These are phyloP conservation scores for Trichoderma guizhouense DNA, from an alignment of 2,329 filamentous ascomycete genomes.

Conservation along the genomic window DNA sequence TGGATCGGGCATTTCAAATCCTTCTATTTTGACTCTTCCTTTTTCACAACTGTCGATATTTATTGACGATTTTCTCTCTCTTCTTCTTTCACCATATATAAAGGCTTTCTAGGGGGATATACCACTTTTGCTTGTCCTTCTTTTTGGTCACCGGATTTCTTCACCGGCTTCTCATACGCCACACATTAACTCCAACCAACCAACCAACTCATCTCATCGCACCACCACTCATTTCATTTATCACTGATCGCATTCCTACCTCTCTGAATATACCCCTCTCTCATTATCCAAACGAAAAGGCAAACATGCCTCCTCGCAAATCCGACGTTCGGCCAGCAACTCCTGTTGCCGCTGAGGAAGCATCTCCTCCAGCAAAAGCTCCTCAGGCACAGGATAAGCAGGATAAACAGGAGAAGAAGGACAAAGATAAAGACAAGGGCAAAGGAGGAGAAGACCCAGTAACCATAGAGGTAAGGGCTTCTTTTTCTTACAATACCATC, in stretches of 20 bases:
- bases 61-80: neutral
- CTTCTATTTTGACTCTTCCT: neutral
- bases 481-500: neutral
- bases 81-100: neutral
- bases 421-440: constrained; percentile 33
- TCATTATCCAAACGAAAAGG: neutral
- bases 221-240: neutral
- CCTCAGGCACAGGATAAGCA: constrained; percentile 30
- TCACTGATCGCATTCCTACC: neutral
- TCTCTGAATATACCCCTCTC: neutral
- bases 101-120: neutral
- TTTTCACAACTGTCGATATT: neutral
- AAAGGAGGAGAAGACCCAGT: constrained; percentile 38
- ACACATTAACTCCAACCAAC: neutral
- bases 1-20: neutral
- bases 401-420: constrained; percentile 35
- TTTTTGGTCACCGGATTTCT: neutral
- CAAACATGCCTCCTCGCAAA: constrained; percentile 54
- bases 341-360: constrained; percentile 22
- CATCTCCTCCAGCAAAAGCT: constrained; percentile 25
- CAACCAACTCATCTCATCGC: neutral
- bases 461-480: constrained; percentile 49
- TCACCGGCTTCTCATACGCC: neutral
- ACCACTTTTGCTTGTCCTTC: neutral
- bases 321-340: constrained; percentile 37